These are phyloP conservation scores for Recurvomyces mirabilis DNA, from an alignment of 495 filamentous ascomycete genomes.

Conservation along the genomic window DNA sequence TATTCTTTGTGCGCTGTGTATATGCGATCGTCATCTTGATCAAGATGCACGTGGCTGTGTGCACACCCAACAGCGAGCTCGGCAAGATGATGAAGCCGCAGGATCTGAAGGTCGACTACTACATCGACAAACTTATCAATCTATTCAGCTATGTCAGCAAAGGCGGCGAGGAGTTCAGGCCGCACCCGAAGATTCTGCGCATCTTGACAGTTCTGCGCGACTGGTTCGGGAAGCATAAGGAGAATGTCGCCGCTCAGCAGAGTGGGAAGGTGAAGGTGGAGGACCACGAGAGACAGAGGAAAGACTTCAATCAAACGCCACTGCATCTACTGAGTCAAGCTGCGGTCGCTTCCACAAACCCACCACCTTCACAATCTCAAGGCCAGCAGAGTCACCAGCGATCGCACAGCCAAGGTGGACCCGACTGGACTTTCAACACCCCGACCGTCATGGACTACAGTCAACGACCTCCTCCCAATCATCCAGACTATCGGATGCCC, in stretches of 20 bases:
- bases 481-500: constrained; percentile 2
- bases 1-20: constrained; percentile 64
- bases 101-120: constrained; percentile 62
- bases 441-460: constrained; percentile 1
- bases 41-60: constrained; percentile 74
- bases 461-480: not conserved
- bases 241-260: constrained; percentile 12
- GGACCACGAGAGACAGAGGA: not conserved
- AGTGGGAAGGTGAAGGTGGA: not conserved
- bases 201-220: constrained; percentile 62
- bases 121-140: constrained; percentile 55
- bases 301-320: constrained; percentile 7
- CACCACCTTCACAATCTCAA: not conserved
- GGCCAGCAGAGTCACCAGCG: not conserved
- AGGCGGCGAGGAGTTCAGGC: constrained; percentile 52
- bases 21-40: constrained; percentile 80
- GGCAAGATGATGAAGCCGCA: constrained; percentile 66
- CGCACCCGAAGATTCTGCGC: constrained; percentile 64
- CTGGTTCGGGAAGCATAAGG: constrained; percentile 51
- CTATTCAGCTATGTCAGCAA: constrained; percentile 55
- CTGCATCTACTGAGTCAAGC: constrained; percentile 18
- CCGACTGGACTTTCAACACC: constrained; percentile 16
- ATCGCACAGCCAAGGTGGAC: not conserved
- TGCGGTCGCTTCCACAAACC: constrained; percentile 12
- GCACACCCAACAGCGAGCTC: constrained; percentile 53